Evolutionary conservation across 768 basidiomycete species (phyloP), one percentile per base, ranked within the genome.

Genomic region (Phanerochaete sordida): DNA sequence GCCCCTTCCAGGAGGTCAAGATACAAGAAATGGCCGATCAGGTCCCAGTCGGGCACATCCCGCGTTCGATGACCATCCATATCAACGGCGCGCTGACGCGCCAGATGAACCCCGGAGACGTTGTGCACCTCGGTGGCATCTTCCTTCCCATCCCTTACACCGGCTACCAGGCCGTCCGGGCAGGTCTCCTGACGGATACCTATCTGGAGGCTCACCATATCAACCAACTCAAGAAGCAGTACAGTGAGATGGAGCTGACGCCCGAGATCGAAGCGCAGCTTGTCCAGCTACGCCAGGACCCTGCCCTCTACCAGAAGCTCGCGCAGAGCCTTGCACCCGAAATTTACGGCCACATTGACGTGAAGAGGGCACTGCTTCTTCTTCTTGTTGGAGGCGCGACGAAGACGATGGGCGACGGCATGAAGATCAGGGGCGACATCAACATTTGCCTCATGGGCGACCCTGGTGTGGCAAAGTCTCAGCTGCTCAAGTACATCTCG

Each of bases 1-100:
- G 88, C 67, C 95, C 97, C 0, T 99, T 98, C 80, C 97, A 99
- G 71, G 97, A 99, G 74, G 85, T 97, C 62, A 96, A 96, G 74
- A 95, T 99, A 57, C 97, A 99, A 72, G 97, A 99, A 74, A 96
- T 99, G 95, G 95, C 96, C 26, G 96, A 98, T 69, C 97, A 99
- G 87, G 97, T 99, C 0, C 97, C 97, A 24, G 96, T 99, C 49
- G 97, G 97, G 3, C 97, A 99, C 72, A 99, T 99, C 59, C 97
- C 97, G 24, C 88, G 97, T 39, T 95, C 95, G 2, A 98, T 98
- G 97, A 95, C 95, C 0, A 74, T 97, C n/a, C 95, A 99, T 70
- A 80, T 98, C 33, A 87, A 93, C 64, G 97, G 97, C 24, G 88
- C 82, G 61, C 81, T 97, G 35, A 95, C 94, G 8, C 90, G 97